phyloP scores from a whole-genome alignment of 2,329 filamentous ascomycete genomes.

The Neodidymelliopsis sp. region DNA sequence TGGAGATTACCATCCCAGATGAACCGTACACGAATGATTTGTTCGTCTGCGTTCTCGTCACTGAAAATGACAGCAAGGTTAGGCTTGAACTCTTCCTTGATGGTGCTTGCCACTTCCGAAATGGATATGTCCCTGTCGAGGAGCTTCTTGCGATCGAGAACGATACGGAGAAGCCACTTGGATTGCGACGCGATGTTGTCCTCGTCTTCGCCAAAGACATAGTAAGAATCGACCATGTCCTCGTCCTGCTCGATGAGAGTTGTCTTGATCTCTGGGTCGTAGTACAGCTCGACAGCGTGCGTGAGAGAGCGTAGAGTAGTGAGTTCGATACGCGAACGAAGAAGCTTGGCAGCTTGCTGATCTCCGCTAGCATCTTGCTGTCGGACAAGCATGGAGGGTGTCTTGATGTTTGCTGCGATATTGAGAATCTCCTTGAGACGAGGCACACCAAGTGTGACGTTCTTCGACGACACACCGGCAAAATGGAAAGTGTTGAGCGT shows the following conservation, averaged over 20 bases:
- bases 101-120: slow-evolving; percentile 85
- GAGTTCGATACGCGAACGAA: slow-evolving; percentile 92
- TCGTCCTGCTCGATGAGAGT: slow-evolving; percentile 87
- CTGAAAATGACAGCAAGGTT: slow-evolving; percentile 91
- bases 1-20: slow-evolving; percentile 65
- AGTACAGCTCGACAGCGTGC: slow-evolving; percentile 93
- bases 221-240: slow-evolving; percentile 97
- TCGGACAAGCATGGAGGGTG: slow-evolving; percentile 94
- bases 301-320: slow-evolving; percentile 93
- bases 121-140: slow-evolving; percentile 93
- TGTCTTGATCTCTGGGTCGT: slow-evolving; percentile 86
- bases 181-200: slow-evolving; percentile 72
- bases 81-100: slow-evolving; percentile 83
- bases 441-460: slow-evolving; percentile 97
- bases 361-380: slow-evolving; percentile 67
- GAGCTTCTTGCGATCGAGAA: slow-evolving; percentile 91
- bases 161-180: slow-evolving; percentile 92
- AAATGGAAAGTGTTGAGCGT: slow-evolving; percentile 99
- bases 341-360: slow-evolving; percentile 81
- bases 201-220: slow-evolving; percentile 84
- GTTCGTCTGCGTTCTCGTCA: slow-evolving; percentile 96
- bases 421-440: slow-evolving; percentile 99
- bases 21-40: slow-evolving; percentile 91
- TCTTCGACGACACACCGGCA: slow-evolving; percentile 99
- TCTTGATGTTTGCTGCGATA: slow-evolving; percentile 97